Percentiles rank a stretch among this genome's conserved stretches.
These are phyloP conservation scores for Emmonsiellopsis sp. DNA, from an alignment of 2,329 filamentous ascomycete genomes.

Conservation along the genomic window DNA sequence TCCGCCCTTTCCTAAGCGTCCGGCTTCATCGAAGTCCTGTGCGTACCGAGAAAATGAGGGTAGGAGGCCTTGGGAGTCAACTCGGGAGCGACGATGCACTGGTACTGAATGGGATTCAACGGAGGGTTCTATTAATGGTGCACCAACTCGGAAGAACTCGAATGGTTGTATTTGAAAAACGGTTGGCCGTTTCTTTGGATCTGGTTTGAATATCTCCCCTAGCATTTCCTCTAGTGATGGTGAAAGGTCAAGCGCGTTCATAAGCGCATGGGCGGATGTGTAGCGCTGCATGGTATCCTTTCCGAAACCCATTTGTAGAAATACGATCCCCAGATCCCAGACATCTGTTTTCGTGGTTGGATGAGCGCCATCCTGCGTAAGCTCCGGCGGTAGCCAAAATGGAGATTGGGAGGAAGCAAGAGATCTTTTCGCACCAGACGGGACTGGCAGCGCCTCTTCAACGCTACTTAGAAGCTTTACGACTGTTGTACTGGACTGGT, in stretches of 20 bases:
- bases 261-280: conserved; percentile 65
- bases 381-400: conserved; percentile 76
- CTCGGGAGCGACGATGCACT: conserved; percentile 44
- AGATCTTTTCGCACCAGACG: conserved; percentile 33
- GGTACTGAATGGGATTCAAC: conserved; percentile 33
- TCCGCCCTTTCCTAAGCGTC: conserved; percentile 79
- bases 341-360: conserved; percentile 72
- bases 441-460: conserved; percentile 40
- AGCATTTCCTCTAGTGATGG: conserved; percentile 70
- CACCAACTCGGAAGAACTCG: conserved; percentile 34
- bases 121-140: conserved; percentile 26
- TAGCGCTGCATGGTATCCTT: conserved; percentile 66
- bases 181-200: conserved; percentile 73
- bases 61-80: conserved; percentile 51
- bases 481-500: conserved; percentile 55
- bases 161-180: conserved; percentile 63
- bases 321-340: conserved; percentile 88
- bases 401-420: conserved; percentile 58
- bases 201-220: conserved; percentile 71
- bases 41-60: conserved; percentile 63
- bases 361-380: conserved; percentile 48
- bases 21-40: conserved; percentile 85
- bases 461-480: conserved; percentile 46
- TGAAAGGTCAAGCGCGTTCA: conserved; percentile 63
- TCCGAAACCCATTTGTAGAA: conserved; percentile 91